Evolutionary conservation across 495 filamentous ascomycete species (phyloP), one percentile per base, ranked within the genome.

Genomic region (Saxophila tyrrhenica): DNA sequence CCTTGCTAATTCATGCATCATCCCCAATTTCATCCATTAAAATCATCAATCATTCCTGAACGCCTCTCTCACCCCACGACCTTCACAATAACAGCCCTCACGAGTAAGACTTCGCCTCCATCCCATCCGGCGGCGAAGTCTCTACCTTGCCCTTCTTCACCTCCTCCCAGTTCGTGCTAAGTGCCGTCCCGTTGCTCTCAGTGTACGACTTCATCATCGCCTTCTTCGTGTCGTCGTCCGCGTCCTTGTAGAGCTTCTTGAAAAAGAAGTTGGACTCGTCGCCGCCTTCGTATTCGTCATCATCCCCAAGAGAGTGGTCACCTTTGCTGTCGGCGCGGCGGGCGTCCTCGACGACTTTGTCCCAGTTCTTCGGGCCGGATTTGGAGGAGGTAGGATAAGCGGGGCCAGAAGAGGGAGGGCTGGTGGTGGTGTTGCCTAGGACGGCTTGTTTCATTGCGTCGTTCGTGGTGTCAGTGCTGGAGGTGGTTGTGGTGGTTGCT

Each of bases 181-280:
- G 70, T 1, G 88, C 81, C 0, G 92, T 98, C 0, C 92, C 92
- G 59, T 91, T 87, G 65, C 89, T 95, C 72, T 98, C 92, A 21
- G 80, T 68, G 62, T 86, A 97, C 67, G 88, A 95, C 78, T 98
- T 98, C 79, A 95, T 87, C 92, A 98, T 98, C 2, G 92, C 92
- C 2, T 88, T 78, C 61, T 78, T 80, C 35, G 87, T 87, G 56
- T 98, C 90, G 0, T 81, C 78, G 50, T 86, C 81, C 0, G 89
- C 84, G 50, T 73, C 73, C 57, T 84, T 82, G 69, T 92, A 97
- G 0, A 98, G 75, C 65, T 84, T 83, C 75, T 94, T 91, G 75
- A 98, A 98, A 71, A 97, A 98, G 1, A 64, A 67, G 57, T 92
- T 85, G 2, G 87, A 84, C n/a, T 86, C 78, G 25, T 74, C 69